phyloP scores from a whole-genome alignment of 176 grass and related monocot genomes.

The Bolboschoenus planiculmis region DNA sequence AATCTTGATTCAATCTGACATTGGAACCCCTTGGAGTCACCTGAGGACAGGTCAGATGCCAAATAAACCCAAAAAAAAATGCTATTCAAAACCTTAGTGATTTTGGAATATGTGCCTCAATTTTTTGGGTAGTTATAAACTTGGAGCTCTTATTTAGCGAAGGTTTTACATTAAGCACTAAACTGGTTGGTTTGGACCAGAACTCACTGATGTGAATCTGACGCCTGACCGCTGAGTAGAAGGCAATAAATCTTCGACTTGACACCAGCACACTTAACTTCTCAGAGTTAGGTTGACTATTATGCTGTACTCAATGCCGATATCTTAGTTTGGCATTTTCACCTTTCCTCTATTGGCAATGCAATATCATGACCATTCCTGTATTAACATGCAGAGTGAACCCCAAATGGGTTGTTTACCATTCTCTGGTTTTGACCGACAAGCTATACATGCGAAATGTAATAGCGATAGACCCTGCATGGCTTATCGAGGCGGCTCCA shows the following conservation, averaged over 20 bases:
- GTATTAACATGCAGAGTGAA: slow-evolving; percentile 57
- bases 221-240: neutral
- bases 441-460: slow-evolving; percentile 97
- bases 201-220: neutral
- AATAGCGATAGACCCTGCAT: slow-evolving; percentile 81
- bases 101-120: no score
- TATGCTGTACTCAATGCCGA: neutral
- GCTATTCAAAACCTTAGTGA: neutral
- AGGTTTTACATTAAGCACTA: neutral
- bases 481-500: slow-evolving; percentile 93
- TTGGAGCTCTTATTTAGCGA: neutral
- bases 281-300: neutral
- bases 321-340: neutral
- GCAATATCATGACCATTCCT: neutral
- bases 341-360: neutral
- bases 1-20: neutral
- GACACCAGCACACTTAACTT: neutral
- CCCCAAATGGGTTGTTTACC: slow-evolving; percentile 92
- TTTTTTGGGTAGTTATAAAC: neutral
- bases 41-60: neutral
- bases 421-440: slow-evolving; percentile 87
- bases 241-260: neutral
- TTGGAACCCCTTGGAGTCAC: neutral
- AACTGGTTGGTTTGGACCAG: neutral
- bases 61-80: neutral